phyloP scores from a whole-genome alignment of 2,329 filamentous ascomycete species.

The Trichoderma sp. region DNA sequence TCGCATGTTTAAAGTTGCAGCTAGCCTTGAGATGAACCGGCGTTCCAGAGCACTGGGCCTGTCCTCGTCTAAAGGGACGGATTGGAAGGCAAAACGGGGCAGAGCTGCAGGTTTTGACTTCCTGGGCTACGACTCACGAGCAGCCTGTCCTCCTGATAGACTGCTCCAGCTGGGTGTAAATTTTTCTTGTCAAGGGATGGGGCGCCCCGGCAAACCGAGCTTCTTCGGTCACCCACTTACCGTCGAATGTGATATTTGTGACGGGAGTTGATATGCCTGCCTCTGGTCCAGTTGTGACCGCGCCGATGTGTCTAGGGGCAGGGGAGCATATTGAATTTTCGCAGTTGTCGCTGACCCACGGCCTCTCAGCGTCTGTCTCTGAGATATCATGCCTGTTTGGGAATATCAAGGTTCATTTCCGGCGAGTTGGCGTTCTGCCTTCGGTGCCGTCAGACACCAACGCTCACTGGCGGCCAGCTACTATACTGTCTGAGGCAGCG shows the following conservation, averaged over 20 bases:
- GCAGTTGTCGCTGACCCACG: background rate
- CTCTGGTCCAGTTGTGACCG: background rate
- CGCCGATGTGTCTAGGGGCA: background rate
- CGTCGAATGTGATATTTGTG: background rate
- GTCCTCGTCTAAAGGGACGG: conserved; percentile 1
- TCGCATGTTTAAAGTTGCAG: conserved; percentile 7
- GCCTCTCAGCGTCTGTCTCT: too few species aligned
- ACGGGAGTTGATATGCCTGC: background rate
- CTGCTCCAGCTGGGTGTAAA: background rate
- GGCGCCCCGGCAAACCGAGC: background rate
- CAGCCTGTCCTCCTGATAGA: background rate
- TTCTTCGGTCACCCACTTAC: conserved; percentile 16
- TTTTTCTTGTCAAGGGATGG: background rate
- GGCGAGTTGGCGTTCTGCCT: background rate
- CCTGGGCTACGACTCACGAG: background rate
- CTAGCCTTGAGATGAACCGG: conserved; percentile 5
- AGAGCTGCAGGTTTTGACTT: background rate
- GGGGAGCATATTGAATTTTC: background rate
- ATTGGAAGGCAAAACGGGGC: conserved; percentile 6
- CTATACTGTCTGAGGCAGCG: background rate
- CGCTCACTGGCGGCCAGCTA: conserved; percentile 1
- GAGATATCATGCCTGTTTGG: background rate
- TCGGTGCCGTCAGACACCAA: background rate
- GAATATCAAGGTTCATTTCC: too few species aligned
- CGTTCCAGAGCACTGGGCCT: conserved; percentile 22